These are phyloP conservation scores for Triticum dicoccoides DNA, from an alignment of 176 grass and related monocot genomes.

Conservation along the genomic window DNA sequence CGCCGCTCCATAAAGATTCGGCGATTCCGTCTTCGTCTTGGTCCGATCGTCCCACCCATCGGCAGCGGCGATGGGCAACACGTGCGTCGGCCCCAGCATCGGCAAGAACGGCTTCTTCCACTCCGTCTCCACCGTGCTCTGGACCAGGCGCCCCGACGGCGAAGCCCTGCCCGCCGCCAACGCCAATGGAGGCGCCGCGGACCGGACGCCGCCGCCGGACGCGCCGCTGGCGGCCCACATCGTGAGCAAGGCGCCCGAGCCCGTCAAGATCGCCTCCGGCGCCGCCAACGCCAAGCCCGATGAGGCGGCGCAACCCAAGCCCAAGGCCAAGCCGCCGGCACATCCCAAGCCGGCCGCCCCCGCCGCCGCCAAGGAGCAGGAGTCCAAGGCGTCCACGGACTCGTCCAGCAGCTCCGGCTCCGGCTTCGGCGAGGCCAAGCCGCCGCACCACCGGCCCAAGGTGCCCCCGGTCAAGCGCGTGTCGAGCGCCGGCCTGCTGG, in stretches of 20 bases:
- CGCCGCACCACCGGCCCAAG: conserved; percentile 32
- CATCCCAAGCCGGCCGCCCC: background rate
- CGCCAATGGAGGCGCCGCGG: background rate
- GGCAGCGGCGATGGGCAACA: conserved; percentile 61
- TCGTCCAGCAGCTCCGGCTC: background rate
- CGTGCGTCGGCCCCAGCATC: conserved; percentile 78
- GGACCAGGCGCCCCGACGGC: conserved; percentile 46
- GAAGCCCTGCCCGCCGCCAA: conserved; percentile 35
- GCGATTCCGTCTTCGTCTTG: no score
- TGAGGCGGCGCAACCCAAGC: background rate
- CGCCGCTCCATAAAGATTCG: conserved; percentile 1
- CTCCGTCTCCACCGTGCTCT: conserved; percentile 68
- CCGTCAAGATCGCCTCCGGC: conserved; percentile 42
- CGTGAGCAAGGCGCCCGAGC: conserved; percentile 68
- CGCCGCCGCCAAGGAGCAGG: background rate
- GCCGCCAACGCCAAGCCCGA: conserved; percentile 27
- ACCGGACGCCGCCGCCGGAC: background rate
- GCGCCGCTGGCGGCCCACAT: conserved; percentile 26
- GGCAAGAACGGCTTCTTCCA: conserved; percentile 79
- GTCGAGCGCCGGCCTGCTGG: conserved; percentile 68
- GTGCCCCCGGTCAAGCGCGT: conserved; percentile 64
- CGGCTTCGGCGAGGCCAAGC: conserved; percentile 6
- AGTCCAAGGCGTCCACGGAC: background rate
- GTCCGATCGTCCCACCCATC: background rate
- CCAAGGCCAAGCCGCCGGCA: background rate